These are phyloP conservation scores for Phoma herbarum DNA, from an alignment of 2,329 filamentous ascomycete species.

Conservation along the genomic window DNA sequence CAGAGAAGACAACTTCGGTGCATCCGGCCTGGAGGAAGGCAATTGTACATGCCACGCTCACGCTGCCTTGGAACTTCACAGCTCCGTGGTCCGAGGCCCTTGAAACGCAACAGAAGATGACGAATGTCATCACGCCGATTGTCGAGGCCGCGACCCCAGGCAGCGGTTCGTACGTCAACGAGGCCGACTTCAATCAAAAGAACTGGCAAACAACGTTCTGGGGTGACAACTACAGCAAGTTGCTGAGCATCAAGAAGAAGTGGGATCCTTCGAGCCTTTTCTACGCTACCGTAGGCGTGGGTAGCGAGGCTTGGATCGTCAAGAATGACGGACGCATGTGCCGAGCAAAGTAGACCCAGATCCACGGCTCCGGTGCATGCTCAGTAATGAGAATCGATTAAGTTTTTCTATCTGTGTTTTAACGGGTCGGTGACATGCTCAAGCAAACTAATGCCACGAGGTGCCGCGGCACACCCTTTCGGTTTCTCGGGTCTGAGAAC, in stretches of 20 bases:
- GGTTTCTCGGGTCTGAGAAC: background rate
- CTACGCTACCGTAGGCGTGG: constrained; percentile 40
- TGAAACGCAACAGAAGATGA: constrained; percentile 30
- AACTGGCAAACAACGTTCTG: constrained; percentile 36
- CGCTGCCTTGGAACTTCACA: constrained; percentile 31
- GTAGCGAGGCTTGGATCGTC: constrained; percentile 39
- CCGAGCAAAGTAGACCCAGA: constrained; percentile 3
- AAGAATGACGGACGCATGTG: constrained; percentile 30
- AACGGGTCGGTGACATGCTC: background rate
- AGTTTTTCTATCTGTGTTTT: background rate
- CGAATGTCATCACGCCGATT: constrained; percentile 27
- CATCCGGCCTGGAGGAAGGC: constrained; percentile 35
- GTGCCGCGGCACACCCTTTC: background rate
- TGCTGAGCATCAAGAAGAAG: constrained; percentile 41
- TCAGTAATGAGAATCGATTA: background rate
- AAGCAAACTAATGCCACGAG: background rate
- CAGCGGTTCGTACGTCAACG: constrained; percentile 38
- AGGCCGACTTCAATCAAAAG: constrained; percentile 33
- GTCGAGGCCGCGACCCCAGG: constrained; percentile 32
- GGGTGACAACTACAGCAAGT: constrained; percentile 34
- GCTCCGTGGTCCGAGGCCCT: constrained; percentile 30
- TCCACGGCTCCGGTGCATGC: background rate
- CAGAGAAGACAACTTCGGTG: constrained; percentile 30
- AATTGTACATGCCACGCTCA: constrained; percentile 31
- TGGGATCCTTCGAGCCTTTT: constrained; percentile 44